phyloP scores from a whole-genome alignment of 2,329 filamentous ascomycete genomes.

The Cladophialophora chaetospira region DNA sequence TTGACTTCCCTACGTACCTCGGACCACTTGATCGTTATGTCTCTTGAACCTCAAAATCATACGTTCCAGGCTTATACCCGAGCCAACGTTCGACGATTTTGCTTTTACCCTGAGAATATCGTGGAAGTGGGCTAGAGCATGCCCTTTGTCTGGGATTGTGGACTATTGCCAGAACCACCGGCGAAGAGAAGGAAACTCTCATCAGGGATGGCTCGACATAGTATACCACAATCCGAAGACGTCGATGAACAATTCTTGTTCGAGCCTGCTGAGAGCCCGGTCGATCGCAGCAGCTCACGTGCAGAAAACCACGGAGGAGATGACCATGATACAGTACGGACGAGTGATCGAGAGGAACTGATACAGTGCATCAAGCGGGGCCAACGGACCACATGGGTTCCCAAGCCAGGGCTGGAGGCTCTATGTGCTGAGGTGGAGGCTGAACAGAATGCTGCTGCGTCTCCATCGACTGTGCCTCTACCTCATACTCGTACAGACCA shows the following conservation, averaged over 20 bases:
- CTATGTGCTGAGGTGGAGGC: constrained; percentile 29
- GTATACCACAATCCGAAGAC: constrained; percentile 5
- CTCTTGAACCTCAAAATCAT: neutral
- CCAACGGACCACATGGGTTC: constrained; percentile 74
- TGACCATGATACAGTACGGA: constrained; percentile 16
- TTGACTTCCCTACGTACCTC: neutral
- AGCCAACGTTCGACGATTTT: neutral
- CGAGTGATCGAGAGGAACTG: constrained; percentile 69
- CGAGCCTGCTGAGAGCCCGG: neutral
- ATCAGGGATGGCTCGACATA: constrained; percentile 21
- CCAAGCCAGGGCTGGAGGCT: constrained; percentile 59
- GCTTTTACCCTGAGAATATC: neutral
- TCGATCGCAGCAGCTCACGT: neutral
- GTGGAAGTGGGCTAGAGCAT: constrained; percentile 21
- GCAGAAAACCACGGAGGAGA: neutral
- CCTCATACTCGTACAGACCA: constrained; percentile 50
- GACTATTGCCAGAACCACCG: constrained; percentile 9
- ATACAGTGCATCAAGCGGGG: constrained; percentile 82
- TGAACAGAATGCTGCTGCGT: constrained; percentile 10
- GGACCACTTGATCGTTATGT: neutral
- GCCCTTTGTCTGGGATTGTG: constrained; percentile 29
- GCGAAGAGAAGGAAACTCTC: constrained; percentile 31
- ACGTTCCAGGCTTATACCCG: neutral
- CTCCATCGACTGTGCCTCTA: constrained; percentile 40
- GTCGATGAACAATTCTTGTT: constrained; percentile 3